These are phyloP conservation scores for Boletus tylopilopsis DNA, from an alignment of 768 basidiomycete genomes.

Conservation along the genomic window DNA sequence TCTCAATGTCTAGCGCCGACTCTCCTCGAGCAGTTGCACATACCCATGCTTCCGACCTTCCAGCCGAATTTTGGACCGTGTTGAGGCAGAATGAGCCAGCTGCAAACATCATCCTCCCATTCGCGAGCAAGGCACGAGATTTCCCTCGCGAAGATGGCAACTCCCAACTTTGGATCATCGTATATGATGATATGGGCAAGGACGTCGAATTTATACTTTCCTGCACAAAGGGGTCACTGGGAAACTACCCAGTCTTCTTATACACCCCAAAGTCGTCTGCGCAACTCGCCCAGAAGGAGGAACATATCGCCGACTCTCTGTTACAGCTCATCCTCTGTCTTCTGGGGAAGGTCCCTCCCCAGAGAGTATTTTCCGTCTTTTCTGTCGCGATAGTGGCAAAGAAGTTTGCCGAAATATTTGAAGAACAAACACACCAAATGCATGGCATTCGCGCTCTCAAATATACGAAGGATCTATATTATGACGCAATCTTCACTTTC, in stretches of 20 bases:
- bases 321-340: constrained; percentile 40
- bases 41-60: constrained; percentile 15
- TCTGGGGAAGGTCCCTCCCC: constrained; percentile 27
- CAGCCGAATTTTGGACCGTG: constrained; percentile 25
- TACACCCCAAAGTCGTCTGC: constrained; percentile 42
- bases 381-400: constrained; percentile 45
- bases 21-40: constrained; percentile 2
- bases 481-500: constrained; percentile 54
- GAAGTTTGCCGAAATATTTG: constrained; percentile 43
- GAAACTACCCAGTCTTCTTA: constrained; percentile 65
- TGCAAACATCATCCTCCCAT: constrained; percentile 41
- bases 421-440: constrained; percentile 33
- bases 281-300: constrained; percentile 27
- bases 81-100: constrained; percentile 29
- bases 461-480: constrained; percentile 48
- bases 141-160: not conserved
- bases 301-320: constrained; percentile 37
- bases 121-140: constrained; percentile 30
- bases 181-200: constrained; percentile 10
- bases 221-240: constrained; percentile 52
- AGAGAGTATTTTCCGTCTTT: constrained; percentile 65
- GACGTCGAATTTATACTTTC: constrained; percentile 46
- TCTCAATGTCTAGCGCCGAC: constrained; percentile 20
- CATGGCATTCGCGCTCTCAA: constrained; percentile 26
- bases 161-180: constrained; percentile 32